phyloP scores from a whole-genome alignment of 768 basidiomycete species.

The Amanita fuliginea region DNA sequence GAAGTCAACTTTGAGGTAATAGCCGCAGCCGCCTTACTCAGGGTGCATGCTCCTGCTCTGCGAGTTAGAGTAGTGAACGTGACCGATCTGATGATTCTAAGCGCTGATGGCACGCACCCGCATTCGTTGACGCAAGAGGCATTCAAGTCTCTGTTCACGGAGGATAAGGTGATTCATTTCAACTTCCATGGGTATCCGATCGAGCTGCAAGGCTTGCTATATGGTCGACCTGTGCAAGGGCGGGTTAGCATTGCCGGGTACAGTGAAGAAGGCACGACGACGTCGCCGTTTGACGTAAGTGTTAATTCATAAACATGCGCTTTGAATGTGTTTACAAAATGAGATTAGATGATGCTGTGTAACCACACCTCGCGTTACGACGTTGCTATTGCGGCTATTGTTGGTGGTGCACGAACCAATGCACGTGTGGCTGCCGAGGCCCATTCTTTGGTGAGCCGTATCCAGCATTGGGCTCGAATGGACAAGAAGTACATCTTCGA shows the following conservation, averaged over 20 bases:
- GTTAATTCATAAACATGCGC: background rate
- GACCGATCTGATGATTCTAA: conserved; percentile 81
- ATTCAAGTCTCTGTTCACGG: conserved; percentile 65
- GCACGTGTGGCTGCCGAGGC: conserved; percentile 42
- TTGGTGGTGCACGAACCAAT: conserved; percentile 41
- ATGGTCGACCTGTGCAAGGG: conserved; percentile 37
- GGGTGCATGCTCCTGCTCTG: conserved; percentile 55
- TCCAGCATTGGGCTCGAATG: background rate
- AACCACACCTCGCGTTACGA: conserved; percentile 61
- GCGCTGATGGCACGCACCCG: conserved; percentile 58
- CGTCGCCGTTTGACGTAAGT: conserved; percentile 68
- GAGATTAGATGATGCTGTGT: conserved; percentile 56
- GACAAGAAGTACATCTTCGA: background rate
- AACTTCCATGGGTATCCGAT: conserved; percentile 81
- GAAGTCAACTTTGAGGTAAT: conserved; percentile 87
- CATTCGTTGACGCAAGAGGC: conserved; percentile 53
- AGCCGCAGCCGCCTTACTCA: conserved; percentile 72
- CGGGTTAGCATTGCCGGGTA: conserved; percentile 49
- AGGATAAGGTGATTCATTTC: conserved; percentile 57
- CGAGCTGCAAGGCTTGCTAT: conserved; percentile 57
- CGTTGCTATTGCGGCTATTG: conserved; percentile 50
- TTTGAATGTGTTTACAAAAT: background rate
- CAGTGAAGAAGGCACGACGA: conserved; percentile 69
- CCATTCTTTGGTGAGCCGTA: conserved; percentile 24
- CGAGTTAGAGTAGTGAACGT: conserved; percentile 85